Evolutionary conservation across 805 yeast species (phyloP).

Genomic region (Wickerhamomyces kurtzmanii): DNA sequence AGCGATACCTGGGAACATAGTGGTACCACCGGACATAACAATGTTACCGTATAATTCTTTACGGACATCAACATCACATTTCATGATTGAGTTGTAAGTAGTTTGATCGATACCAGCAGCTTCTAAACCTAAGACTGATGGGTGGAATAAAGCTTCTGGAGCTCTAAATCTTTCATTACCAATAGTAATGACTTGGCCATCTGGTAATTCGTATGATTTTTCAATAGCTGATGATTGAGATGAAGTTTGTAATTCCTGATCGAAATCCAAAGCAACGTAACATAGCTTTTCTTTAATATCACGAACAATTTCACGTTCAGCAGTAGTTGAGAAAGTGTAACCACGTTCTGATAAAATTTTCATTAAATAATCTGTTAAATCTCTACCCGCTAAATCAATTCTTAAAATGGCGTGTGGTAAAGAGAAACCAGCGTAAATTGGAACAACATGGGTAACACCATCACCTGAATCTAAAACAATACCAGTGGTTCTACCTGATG

Average conservation of each 20-base stretch:
- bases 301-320: constrained; percentile 94
- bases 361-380: constrained; percentile 97
- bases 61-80: constrained; percentile 99
- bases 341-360: constrained; percentile 98
- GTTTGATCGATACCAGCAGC: constrained; percentile 99
- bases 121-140: constrained; percentile 83
- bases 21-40: constrained; percentile 99
- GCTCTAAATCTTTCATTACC: constrained; percentile 99
- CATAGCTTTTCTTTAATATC: constrained; percentile 95
- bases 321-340: constrained; percentile 96
- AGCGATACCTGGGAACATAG: constrained; percentile 99
- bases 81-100: constrained; percentile 63
- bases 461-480: constrained; percentile 99
- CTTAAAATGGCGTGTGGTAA: constrained; percentile 98
- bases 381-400: constrained; percentile 99
- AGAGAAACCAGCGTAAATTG: constrained; percentile 99
- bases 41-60: constrained; percentile 98
- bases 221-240: constrained; percentile 97
- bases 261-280: constrained; percentile 98
- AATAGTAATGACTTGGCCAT: constrained; percentile 98
- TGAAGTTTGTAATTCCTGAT: constrained; percentile 99
- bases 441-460: constrained; percentile 99
- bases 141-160: constrained; percentile 99
- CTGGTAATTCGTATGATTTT: constrained; percentile 99
- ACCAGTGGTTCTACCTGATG: constrained; percentile 99